Base-by-base conservation (phyloP, 2,329 filamentous ascomycete species). In the Penicillium sp. region DNA sequence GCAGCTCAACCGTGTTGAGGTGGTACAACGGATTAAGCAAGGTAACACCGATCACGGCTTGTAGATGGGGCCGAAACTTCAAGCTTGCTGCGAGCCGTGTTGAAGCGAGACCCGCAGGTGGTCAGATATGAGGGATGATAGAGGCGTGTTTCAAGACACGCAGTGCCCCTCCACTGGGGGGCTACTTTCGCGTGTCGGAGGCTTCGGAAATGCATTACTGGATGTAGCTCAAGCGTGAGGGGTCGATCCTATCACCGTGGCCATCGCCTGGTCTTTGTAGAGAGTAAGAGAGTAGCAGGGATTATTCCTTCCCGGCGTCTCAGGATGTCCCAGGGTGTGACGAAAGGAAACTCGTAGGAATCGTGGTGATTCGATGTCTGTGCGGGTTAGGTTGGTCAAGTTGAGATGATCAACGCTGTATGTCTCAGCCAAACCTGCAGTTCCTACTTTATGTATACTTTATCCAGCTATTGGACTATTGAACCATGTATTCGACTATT, bases 201-300 rank as follows among this genome's bases (percentile, higher is more conserved):
- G 10, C 29, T 38, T 47, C 49, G 54, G 56, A 54, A 47, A 40
- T 51, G 29, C 28, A 41, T 54, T 57, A 47, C 57, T 51, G 18
- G 25, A 56, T 53, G 44, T n/a, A 49, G 50, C 18, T 40, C 43
- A 46, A 35, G 32, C 32, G 32, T 20, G 15, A 35, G 32, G 15
- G 32, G 32, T 15, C 20, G 32, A 35, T 35, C 32, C 32, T 10
- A 20, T 29, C 8, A 4, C 27, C 27, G 9, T 10, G 32, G 15
- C 32, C 32, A 7, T 1, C 8, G 7, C 15, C 15, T 9, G 7
- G 32, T 7, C 18, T 8, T 7, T 27, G 25, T 5, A 2, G 15
- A 18, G 15, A 18, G 15, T 18, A 18, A 18, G 15, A 18, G 15
- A 18, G 15, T 18, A 18, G 15, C 15, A 18, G 2, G 15, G 15